A percentile compares a stretch with the other conserved stretches of the same genome.
phyloP scores from a whole-genome alignment of 805 yeast species.

The Candida boidinii region DNA sequence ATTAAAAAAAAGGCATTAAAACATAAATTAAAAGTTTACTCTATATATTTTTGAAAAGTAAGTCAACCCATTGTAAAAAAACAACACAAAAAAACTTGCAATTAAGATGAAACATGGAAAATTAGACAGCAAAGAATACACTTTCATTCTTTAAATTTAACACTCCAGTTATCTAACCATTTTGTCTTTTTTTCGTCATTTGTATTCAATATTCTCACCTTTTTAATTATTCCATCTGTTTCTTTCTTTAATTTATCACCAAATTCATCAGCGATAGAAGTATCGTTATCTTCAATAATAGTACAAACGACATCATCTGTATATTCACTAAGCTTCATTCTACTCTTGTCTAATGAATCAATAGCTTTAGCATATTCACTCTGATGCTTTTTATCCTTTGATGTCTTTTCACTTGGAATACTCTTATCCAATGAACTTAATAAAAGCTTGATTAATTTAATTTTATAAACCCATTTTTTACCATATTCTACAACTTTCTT shows the following conservation, averaged over 20 bases:
- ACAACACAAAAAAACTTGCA: too few species aligned
- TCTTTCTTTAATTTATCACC: constrained; percentile 12
- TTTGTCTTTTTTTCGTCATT: constrained; percentile 43
- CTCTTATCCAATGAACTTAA: constrained; percentile 53
- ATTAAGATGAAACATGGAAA: too few species aligned
- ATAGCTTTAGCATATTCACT: constrained; percentile 29
- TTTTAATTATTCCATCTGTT: constrained; percentile 21
- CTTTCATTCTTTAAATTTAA: constrained; percentile 36
- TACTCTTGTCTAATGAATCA: constrained; percentile 37
- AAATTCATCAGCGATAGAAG: constrained; percentile 25
- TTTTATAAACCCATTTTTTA: constrained; percentile 39
- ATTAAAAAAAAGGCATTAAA: too few species aligned
- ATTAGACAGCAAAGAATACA: too few species aligned
- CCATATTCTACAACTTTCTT: constrained; percentile 23
- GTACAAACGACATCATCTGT: constrained; percentile 55
- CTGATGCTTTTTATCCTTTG: neutral
- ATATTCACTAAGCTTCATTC: constrained; percentile 32
- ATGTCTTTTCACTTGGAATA: constrained; percentile 31
- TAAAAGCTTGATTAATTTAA: constrained; percentile 49
- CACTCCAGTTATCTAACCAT: constrained; percentile 50
- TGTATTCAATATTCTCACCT: constrained; percentile 39
- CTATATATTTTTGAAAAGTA: too few species aligned
- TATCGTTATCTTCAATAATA: constrained; percentile 35
- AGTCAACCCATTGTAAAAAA: too few species aligned
- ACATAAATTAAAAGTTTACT: too few species aligned